Percentiles rank a stretch among this genome's conserved stretches.
Conservation (phyloP, 352 stramenopile genomes). For the Pythium dissimile region DNA sequence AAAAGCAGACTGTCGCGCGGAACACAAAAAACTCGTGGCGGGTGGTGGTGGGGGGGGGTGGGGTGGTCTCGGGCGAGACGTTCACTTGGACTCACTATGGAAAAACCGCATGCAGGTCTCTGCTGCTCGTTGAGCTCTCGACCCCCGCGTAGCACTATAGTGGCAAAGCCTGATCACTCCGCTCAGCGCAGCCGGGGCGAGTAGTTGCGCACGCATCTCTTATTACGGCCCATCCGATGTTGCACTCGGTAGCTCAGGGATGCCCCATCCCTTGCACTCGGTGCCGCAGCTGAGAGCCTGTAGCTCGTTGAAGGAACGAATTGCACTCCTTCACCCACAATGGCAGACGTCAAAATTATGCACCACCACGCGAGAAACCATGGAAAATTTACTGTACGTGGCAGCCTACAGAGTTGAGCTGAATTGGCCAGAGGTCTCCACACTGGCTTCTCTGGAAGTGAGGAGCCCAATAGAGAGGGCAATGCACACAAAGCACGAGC, state of each 20-base stretch:
- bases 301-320: neutral
- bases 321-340: neutral
- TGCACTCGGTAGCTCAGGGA: neutral
- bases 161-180: slow-evolving; percentile 2
- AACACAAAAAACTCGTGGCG: neutral
- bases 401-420: too few species aligned
- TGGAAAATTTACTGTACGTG: too few species aligned
- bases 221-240: slow-evolving; percentile 1
- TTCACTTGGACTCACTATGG: slow-evolving; percentile 3
- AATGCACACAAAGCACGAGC: neutral
- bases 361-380: too few species aligned
- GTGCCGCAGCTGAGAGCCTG: neutral
- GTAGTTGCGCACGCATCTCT: slow-evolving; percentile 16
- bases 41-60: too few species aligned
- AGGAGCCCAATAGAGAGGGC: too few species aligned
- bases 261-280: neutral
- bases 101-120: too few species aligned
- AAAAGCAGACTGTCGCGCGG: slow-evolving; percentile 9
- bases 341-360: neutral
- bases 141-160: slow-evolving; percentile 8
- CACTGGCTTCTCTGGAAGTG: too few species aligned
- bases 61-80: too few species aligned
- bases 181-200: slow-evolving; percentile 10
- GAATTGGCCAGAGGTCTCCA: too few species aligned
- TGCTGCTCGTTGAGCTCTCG: neutral